These are phyloP conservation scores for Oryza australiensis DNA, from an alignment of 176 grass and related monocot species.

Conservation along the genomic window DNA sequence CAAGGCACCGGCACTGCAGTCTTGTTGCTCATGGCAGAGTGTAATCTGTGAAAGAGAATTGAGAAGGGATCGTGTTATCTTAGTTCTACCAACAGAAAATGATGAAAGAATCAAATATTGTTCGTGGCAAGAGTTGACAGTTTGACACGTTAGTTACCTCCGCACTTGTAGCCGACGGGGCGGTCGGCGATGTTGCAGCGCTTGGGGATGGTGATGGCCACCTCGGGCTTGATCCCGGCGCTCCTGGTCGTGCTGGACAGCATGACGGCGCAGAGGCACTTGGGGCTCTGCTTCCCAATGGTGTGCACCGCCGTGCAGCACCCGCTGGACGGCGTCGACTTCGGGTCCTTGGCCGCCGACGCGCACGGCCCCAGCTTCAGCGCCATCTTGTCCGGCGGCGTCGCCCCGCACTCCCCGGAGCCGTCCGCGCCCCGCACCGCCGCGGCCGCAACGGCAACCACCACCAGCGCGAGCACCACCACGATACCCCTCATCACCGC, in stretches of 20 bases:
- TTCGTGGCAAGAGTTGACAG: neutral
- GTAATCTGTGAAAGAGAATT: slow-evolving; percentile 24
- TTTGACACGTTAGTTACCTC: slow-evolving; percentile 30
- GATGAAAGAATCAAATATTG: too few species aligned
- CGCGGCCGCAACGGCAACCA: neutral
- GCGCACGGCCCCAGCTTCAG: slow-evolving; percentile 59
- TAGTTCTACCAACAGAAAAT: neutral
- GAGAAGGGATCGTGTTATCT: neutral
- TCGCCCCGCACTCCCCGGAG: slow-evolving; percentile 61
- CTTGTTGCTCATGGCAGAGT: slow-evolving; percentile 41
- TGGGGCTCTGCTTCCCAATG: slow-evolving; percentile 60
- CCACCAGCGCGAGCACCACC: neutral
- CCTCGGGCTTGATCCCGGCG: slow-evolving; percentile 62
- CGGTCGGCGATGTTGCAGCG: slow-evolving; percentile 65
- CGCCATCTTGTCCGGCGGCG: slow-evolving; percentile 55
- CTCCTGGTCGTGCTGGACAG: slow-evolving; percentile 56
- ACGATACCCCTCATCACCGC: slow-evolving; percentile 3
- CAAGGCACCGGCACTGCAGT: neutral
- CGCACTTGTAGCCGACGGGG: slow-evolving; percentile 73
- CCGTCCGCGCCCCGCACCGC: slow-evolving; percentile 33
- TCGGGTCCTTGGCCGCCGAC: slow-evolving; percentile 44
- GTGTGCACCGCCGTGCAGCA: slow-evolving; percentile 62
- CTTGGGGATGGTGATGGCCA: slow-evolving; percentile 74
- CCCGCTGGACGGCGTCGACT: slow-evolving; percentile 23
- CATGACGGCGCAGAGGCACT: slow-evolving; percentile 75